phyloP scores from a whole-genome alignment of 2,329 filamentous ascomycete genomes.

The Hymenoscyphus scutula region DNA sequence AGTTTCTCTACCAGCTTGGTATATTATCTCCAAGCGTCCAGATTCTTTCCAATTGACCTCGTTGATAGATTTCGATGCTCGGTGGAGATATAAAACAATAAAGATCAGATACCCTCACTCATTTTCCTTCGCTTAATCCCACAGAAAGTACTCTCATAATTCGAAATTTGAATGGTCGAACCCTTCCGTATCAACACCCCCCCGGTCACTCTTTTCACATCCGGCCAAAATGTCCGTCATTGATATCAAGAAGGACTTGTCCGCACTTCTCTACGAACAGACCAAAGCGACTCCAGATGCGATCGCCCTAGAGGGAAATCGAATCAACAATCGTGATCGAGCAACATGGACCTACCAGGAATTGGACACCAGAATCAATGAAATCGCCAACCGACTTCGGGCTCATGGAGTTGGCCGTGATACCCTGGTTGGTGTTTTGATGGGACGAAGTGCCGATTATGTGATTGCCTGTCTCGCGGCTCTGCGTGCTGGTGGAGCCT shows the following conservation, averaged over 20 bases:
- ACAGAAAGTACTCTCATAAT: neutral
- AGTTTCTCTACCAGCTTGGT: neutral
- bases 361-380: constrained; percentile 64
- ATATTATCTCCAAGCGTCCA: neutral
- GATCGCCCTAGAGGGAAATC: constrained; percentile 65
- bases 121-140: neutral
- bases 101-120: neutral
- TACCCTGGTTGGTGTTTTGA: constrained; percentile 70
- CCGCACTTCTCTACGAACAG: constrained; percentile 69
- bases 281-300: constrained; percentile 66
- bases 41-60: neutral
- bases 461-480: constrained; percentile 76
- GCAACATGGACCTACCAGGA: constrained; percentile 65
- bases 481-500: constrained; percentile 76
- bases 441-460: constrained; percentile 74
- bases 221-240: constrained; percentile 56
- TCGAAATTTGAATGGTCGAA: neutral
- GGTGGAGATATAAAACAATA: neutral
- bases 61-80: neutral
- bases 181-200: neutral
- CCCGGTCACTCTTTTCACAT: neutral
- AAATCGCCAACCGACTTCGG: constrained; percentile 63
- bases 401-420: constrained; percentile 69
- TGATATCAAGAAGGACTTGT: constrained; percentile 69
- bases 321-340: constrained; percentile 46